These are phyloP conservation scores for Danielia reshetovae DNA, from an alignment of 805 yeast species.

Conservation along the genomic window DNA sequence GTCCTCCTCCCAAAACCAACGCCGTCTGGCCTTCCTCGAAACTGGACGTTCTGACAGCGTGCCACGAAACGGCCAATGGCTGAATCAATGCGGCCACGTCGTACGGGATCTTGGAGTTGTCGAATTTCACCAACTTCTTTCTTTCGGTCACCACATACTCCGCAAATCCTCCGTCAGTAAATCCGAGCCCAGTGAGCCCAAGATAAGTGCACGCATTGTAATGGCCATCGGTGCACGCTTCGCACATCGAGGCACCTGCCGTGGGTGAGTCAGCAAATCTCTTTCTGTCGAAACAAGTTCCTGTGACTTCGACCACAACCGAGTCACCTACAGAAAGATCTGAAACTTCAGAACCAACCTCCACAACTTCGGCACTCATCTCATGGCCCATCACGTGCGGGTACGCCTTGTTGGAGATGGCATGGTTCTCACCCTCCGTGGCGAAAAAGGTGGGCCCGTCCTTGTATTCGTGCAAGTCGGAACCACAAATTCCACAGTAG, in stretches of 20 bases:
- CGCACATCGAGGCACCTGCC: conserved; percentile 30
- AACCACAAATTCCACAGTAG: conserved; percentile 62
- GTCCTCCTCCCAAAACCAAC: conserved; percentile 58
- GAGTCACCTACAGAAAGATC: conserved; percentile 27
- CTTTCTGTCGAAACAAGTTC: conserved; percentile 49
- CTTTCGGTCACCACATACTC: conserved; percentile 43
- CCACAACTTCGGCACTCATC: conserved; percentile 43
- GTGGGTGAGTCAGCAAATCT: conserved; percentile 35
- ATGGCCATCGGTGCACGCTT: conserved; percentile 46
- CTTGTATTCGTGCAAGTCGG: conserved; percentile 37
- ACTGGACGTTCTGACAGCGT: conserved; percentile 46
- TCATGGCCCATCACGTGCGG: conserved; percentile 57
- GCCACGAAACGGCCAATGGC: conserved; percentile 60
- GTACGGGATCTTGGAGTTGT: conserved; percentile 33
- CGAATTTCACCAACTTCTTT: conserved; percentile 38
- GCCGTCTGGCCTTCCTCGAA: conserved; percentile 44
- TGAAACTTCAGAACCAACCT: conserved; percentile 44
- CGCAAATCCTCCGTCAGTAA: conserved; percentile 52
- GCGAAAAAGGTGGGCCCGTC: conserved; percentile 61
- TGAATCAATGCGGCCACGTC: conserved; percentile 51
- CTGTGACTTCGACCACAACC: conserved; percentile 61
- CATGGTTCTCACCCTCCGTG: conserved; percentile 26
- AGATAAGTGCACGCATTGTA: conserved; percentile 50
- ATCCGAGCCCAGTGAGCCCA: conserved; percentile 54
- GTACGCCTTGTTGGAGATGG: conserved; percentile 4